A percentile compares a stretch with the other conserved stretches of the same genome.
Evolutionary conservation across 352 stramenopile species (phyloP).

Genomic region (Globisporangium cystogenes): DNA sequence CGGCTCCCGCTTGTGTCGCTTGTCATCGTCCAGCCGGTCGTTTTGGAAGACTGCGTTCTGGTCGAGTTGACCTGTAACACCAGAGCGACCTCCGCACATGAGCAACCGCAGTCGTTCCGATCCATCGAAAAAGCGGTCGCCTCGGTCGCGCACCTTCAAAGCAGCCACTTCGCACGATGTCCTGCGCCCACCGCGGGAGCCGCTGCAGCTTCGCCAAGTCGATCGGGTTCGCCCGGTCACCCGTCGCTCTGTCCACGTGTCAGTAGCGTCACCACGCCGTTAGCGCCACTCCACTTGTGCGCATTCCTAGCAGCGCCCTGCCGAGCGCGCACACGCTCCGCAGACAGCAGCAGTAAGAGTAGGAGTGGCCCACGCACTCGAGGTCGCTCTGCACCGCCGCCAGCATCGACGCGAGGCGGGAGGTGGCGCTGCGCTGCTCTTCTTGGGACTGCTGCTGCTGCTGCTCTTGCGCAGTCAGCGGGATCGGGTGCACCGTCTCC

Average conservation of each 20-base stretch:
- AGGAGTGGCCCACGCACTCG: slow-evolving; percentile 22
- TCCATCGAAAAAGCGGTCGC: neutral
- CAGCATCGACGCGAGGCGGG: slow-evolving; percentile 39
- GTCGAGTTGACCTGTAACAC: slow-evolving; percentile 3
- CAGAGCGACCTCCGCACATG: neutral
- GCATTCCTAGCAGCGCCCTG: neutral
- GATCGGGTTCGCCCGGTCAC: slow-evolving; percentile 12
- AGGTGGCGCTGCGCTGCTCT: too few species aligned
- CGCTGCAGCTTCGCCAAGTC: slow-evolving; percentile 27
- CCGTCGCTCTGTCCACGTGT: neutral
- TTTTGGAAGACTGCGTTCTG: slow-evolving; percentile 5
- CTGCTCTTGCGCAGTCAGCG: neutral
- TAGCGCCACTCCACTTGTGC: neutral
- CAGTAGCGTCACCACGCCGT: neutral
- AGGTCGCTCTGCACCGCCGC: slow-evolving; percentile 22
- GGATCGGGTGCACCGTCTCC: slow-evolving; percentile 7
- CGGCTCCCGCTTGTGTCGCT: neutral
- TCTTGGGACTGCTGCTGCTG: slow-evolving; percentile 1
- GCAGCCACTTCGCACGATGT: slow-evolving; percentile 44
- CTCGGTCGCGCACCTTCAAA: slow-evolving; percentile 24
- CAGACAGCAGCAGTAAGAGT: neutral
- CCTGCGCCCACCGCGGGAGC: slow-evolving; percentile 52
- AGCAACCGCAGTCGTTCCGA: neutral
- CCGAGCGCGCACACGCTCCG: too few species aligned
- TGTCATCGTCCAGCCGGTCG: slow-evolving; percentile 7